Evolutionary conservation across 75 land plant genomes (phyloP).

Genomic region (Cunninghamia lanceolata): DNA sequence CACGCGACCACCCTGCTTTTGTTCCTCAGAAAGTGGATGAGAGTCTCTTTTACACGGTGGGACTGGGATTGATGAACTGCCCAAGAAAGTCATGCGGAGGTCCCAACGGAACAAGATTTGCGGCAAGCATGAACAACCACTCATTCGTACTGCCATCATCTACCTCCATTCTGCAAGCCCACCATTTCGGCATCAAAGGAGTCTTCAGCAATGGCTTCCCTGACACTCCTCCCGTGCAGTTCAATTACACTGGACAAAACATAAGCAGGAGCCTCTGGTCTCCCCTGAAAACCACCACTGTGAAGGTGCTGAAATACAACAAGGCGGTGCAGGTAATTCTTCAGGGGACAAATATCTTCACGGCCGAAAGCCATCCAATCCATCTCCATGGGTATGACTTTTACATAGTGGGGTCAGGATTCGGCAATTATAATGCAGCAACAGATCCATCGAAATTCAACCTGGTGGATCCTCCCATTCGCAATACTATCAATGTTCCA

Average conservation of each 20-base stretch:
- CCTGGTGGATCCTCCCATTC: conserved; percentile 36
- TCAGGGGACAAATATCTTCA: conserved; percentile 27
- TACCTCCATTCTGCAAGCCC: conserved; percentile 51
- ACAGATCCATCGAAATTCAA: conserved; percentile 22
- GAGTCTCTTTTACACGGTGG: conserved; percentile 58
- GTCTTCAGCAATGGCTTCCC: conserved; percentile 41
- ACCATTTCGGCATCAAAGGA: conserved; percentile 31
- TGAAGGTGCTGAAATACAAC: conserved; percentile 17
- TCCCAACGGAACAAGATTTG: conserved; percentile 43
- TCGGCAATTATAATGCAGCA: conserved; percentile 30
- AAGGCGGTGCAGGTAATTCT: conserved; percentile 26
- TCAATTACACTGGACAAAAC: conserved; percentile 56
- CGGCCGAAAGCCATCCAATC: conserved; percentile 34
- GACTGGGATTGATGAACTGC: conserved; percentile 44
- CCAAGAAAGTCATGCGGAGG: conserved; percentile 35
- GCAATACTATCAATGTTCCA: conserved; percentile 38
- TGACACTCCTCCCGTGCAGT: conserved; percentile 15
- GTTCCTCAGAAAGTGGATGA: conserved; percentile 56
- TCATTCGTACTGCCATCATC: conserved; percentile 52
- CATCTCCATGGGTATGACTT: conserved; percentile 46
- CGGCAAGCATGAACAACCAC: conserved; percentile 59
- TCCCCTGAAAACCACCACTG: conserved; percentile 10
- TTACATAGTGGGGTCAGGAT: conserved; percentile 34
- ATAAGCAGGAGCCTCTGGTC: conserved; percentile 16
- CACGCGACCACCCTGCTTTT: conserved; percentile 36